Percentiles rank a stretch among this genome's conserved stretches.
These are phyloP conservation scores for Fraxinus anomala DNA, from an alignment of 257 asterid species.

Conservation along the genomic window DNA sequence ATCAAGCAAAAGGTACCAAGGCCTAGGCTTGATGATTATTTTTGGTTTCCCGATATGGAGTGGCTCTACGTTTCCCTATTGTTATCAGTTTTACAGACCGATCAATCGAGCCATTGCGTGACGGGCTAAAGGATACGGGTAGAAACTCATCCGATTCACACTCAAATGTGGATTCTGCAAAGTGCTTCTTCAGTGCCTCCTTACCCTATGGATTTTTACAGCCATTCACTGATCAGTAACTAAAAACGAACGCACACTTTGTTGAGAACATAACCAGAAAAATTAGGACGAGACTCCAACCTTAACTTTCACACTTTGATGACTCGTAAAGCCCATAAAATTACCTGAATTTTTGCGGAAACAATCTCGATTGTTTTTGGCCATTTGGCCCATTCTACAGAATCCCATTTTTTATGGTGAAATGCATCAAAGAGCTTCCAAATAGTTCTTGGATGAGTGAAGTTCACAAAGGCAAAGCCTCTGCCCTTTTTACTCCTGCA, in stretches of 20 bases:
- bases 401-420: slow-evolving; percentile 33
- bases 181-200: slow-evolving; percentile 40
- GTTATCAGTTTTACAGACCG: slow-evolving; percentile 30
- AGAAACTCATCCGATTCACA: slow-evolving; percentile 54
- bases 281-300: no score
- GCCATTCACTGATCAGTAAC: not conserved
- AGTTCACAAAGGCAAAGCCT: slow-evolving; percentile 77
- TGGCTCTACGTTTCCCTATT: slow-evolving; percentile 40
- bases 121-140: slow-evolving; percentile 51
- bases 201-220: slow-evolving; percentile 51
- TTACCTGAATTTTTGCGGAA: slow-evolving; percentile 65
- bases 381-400: slow-evolving; percentile 13
- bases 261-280: no score
- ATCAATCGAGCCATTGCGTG: slow-evolving; percentile 60
- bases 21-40: slow-evolving; percentile 16
- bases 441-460: slow-evolving; percentile 40
- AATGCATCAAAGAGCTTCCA: slow-evolving; percentile 42
- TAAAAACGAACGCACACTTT: not conserved
- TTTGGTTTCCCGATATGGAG: slow-evolving; percentile 19
- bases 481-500: slow-evolving; percentile 44
- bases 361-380: slow-evolving; percentile 40
- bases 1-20: not conserved
- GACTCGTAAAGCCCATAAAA: no score
- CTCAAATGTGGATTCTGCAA: slow-evolving; percentile 34
- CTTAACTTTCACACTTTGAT: no score